Conservation (phyloP, 2,329 filamentous ascomycete genomes). For the Cryphonectria nitschkei region DNA sequence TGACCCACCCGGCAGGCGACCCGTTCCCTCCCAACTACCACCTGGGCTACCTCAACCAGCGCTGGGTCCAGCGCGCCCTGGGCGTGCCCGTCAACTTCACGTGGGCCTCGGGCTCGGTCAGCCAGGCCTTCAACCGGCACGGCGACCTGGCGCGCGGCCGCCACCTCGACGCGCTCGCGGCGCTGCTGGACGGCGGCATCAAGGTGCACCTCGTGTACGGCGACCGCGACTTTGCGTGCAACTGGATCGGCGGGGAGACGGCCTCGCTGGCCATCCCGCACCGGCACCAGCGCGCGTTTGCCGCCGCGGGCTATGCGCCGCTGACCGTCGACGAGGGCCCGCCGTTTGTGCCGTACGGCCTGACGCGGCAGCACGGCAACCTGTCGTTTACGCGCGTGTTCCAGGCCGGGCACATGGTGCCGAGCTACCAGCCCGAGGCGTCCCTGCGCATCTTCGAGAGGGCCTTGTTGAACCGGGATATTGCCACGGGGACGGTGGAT, state of each 20-base stretch:
- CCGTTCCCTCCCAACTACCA: constrained; percentile 58
- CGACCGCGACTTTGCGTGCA: constrained; percentile 59
- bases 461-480: constrained; percentile 50
- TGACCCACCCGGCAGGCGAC: constrained; percentile 53
- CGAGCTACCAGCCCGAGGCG: constrained; percentile 52
- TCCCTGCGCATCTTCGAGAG: constrained; percentile 53
- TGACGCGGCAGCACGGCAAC: constrained; percentile 69
- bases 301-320: constrained; percentile 64
- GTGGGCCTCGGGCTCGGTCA: constrained; percentile 44
- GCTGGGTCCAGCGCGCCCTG: constrained; percentile 57
- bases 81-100: constrained; percentile 65
- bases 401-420: constrained; percentile 58
- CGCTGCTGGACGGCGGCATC: constrained; percentile 58
- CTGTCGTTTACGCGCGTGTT: constrained; percentile 61
- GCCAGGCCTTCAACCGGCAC: constrained; percentile 43
- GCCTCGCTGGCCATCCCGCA: constrained; percentile 56
- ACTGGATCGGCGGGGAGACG: constrained; percentile 53
- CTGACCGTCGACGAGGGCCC: constrained; percentile 57
- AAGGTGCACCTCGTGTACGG: constrained; percentile 60
- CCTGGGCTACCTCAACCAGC: constrained; percentile 59
- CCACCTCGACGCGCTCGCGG: constrained; percentile 47
- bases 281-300: constrained; percentile 65
- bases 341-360: constrained; percentile 49
- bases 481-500: constrained; percentile 49
- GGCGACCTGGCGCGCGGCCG: constrained; percentile 38